Evolutionary conservation across 2,329 filamentous ascomycete genomes (phyloP).

Genomic region (Fonsecaea erecta): DNA sequence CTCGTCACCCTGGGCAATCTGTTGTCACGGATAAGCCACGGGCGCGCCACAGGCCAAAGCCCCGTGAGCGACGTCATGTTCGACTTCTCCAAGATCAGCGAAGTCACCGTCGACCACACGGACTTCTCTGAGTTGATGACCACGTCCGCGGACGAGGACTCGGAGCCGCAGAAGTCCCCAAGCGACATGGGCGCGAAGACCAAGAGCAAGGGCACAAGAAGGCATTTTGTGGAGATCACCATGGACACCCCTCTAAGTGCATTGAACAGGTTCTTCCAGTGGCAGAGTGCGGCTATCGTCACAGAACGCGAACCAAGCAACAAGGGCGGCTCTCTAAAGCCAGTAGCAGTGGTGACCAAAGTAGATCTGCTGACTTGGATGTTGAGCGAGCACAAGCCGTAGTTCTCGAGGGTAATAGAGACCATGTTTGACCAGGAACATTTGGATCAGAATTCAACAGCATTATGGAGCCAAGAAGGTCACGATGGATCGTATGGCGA

Average conservation of each 20-base stretch:
- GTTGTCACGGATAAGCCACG: constrained; percentile 84
- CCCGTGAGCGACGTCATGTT: constrained; percentile 93
- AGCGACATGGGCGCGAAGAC: constrained; percentile 44
- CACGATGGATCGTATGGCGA: not conserved
- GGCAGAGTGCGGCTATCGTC: constrained; percentile 95
- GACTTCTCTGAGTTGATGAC: constrained; percentile 54
- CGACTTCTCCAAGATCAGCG: constrained; percentile 83
- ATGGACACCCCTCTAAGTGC: constrained; percentile 81
- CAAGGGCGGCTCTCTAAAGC: constrained; percentile 66
- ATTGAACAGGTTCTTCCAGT: constrained; percentile 82
- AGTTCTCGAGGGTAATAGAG: not conserved
- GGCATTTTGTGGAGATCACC: constrained; percentile 92
- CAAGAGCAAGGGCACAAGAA: constrained; percentile 44
- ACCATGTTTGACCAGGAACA: not conserved
- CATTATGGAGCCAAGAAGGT: not conserved
- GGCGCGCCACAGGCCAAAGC: constrained; percentile 73
- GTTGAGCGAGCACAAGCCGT: constrained; percentile 65
- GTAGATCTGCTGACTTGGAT: constrained; percentile 93
- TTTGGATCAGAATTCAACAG: not conserved
- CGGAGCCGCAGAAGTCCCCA: constrained; percentile 12
- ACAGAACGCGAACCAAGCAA: constrained; percentile 71
- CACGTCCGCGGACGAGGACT: constrained; percentile 29
- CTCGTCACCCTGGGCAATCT: constrained; percentile 95
- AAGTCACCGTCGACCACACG: constrained; percentile 87
- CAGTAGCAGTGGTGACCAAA: constrained; percentile 87